Conservation (phyloP, 176 grass and related monocot genomes). For the Pontederia paniculata region DNA sequence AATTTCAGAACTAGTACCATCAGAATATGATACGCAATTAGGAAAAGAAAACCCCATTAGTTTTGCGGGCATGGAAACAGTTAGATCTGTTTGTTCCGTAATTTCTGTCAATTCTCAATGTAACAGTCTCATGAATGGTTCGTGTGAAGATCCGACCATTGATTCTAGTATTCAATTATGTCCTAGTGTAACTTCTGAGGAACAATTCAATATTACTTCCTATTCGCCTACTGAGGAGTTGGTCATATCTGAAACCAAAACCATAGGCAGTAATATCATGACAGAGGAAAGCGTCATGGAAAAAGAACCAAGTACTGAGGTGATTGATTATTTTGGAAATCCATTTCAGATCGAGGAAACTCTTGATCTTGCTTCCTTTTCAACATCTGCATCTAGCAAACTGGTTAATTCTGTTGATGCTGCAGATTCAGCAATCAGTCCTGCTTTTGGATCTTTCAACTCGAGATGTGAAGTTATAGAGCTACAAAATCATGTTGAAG, state of each 20-base stretch:
- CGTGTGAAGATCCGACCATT: conserved; percentile 6
- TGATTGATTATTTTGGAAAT: conserved; percentile 27
- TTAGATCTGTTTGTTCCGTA: conserved; percentile 17
- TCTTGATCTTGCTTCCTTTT: conserved; percentile 1
- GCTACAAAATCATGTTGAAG: conserved; percentile 10
- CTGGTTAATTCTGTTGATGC: conserved; percentile 7
- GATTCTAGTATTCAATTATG: conserved; percentile 2
- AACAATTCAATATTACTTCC: conserved; percentile 16
- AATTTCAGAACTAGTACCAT: conserved; percentile 19
- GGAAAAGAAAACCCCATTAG: conserved; percentile 17
- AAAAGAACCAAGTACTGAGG: conserved; percentile 16
- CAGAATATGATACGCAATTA: conserved; percentile 5
- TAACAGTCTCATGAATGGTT: conserved; percentile 16
- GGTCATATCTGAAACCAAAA: conserved; percentile 21
- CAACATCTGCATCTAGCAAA: neutral
- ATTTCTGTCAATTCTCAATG: conserved; percentile 15
- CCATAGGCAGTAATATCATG: conserved; percentile 5
- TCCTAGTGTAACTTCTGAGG: conserved; percentile 25
- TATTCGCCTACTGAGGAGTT: conserved; percentile 20
- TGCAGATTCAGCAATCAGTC: conserved; percentile 13
- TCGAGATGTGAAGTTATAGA: conserved; percentile 11
- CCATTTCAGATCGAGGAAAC: conserved; percentile 13
- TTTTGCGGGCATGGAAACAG: conserved; percentile 13
- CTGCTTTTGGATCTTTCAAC: conserved; percentile 16
- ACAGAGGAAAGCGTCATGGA: conserved; percentile 19